phyloP scores from a whole-genome alignment of 2,329 filamentous ascomycete species.

The Neophaeococcomyces mojaviensis region DNA sequence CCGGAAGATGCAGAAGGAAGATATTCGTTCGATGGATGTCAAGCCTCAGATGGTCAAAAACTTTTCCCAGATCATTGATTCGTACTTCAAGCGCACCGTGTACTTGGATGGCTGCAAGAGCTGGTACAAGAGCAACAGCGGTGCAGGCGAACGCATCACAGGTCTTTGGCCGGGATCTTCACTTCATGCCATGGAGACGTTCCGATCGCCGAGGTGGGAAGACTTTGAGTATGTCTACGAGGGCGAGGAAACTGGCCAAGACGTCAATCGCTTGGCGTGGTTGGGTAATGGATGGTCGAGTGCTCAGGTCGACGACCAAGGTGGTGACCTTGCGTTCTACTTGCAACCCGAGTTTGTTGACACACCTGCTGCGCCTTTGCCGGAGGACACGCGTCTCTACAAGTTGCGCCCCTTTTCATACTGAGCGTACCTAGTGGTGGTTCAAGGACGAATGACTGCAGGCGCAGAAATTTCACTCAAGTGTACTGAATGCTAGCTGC shows the following conservation, averaged over 20 bases:
- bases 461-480: no score
- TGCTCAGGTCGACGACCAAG: no score
- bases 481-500: no score
- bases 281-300: no score
- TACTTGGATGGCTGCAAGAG: constrained; percentile 11
- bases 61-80: constrained; percentile 10
- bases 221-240: constrained; percentile 30
- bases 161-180: constrained; percentile 18
- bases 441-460: no score
- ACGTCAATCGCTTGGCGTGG: background rate
- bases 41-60: constrained; percentile 7
- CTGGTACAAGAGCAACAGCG: background rate
- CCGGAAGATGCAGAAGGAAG: constrained; percentile 13
- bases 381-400: no score
- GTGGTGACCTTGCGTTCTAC: no score
- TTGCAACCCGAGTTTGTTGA: no score
- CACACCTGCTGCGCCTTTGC: no score
- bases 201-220: constrained; percentile 30
- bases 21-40: constrained; percentile 9
- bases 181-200: constrained; percentile 28
- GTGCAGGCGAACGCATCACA: background rate
- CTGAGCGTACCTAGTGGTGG: no score
- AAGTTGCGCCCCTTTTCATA: no score
- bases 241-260: background rate
- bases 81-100: constrained; percentile 12